Conservation (phyloP, 75 land plant species). For the Chamaecyparis obtusa region DNA sequence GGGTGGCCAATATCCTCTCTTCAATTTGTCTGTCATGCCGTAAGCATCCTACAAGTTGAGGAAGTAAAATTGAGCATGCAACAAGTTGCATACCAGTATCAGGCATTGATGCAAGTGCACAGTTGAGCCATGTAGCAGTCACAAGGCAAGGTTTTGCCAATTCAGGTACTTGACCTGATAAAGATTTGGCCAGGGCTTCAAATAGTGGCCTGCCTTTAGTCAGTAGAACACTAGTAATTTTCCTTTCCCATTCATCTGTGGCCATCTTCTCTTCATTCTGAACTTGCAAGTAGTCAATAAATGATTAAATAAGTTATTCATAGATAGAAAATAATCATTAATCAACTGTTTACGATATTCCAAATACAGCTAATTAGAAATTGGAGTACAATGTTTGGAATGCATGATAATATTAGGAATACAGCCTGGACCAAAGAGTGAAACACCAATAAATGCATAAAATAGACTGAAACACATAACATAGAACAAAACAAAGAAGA, state of each 20-base stretch:
- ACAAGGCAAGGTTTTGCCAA: constrained; percentile 34
- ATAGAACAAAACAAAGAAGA: neutral
- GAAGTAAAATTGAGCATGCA: constrained; percentile 36
- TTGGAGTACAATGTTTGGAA: neutral
- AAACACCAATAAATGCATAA: neutral
- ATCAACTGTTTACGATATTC: neutral
- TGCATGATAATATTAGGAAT: neutral
- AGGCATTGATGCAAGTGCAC: constrained; percentile 28
- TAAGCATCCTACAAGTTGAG: constrained; percentile 27
- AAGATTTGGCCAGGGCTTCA: constrained; percentile 40
- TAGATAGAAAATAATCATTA: constrained; percentile 6
- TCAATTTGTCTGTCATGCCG: constrained; percentile 23
- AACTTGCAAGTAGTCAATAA: neutral
- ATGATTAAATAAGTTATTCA: neutral
- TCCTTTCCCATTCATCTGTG: constrained; percentile 33
- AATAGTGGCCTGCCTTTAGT: constrained; percentile 31
- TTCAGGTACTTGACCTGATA: constrained; percentile 21
- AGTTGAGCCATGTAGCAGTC: constrained; percentile 45
- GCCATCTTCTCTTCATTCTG: constrained; percentile 41
- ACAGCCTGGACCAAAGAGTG: neutral
- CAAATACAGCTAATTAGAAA: neutral
- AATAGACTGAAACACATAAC: neutral
- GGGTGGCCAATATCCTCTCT: constrained; percentile 44
- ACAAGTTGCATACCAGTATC: constrained; percentile 32
- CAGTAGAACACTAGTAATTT: constrained; percentile 26